A percentile compares a stretch with the other conserved stretches of the same genome.
phyloP scores from a whole-genome alignment of 495 filamentous ascomycete species.

The Aspergillus saccharolyticus region DNA sequence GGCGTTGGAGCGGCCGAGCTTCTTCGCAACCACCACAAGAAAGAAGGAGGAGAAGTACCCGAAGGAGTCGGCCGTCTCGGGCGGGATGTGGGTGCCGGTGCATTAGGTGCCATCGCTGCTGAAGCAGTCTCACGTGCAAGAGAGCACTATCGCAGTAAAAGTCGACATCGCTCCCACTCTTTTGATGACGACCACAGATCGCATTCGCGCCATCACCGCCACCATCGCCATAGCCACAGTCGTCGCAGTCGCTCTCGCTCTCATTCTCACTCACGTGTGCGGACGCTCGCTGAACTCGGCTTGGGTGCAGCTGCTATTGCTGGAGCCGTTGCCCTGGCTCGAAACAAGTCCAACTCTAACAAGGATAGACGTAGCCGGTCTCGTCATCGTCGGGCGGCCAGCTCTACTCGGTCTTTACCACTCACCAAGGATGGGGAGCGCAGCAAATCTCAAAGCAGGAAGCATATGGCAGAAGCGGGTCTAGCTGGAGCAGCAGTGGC shows the following conservation, averaged over 20 bases:
- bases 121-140: slow-evolving; percentile 69
- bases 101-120: slow-evolving; percentile 75
- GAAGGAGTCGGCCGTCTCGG: slow-evolving; percentile 57
- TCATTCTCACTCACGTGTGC: slow-evolving; percentile 51
- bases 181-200: slow-evolving; percentile 46
- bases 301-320: slow-evolving; percentile 79
- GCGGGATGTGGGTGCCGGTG: slow-evolving; percentile 74
- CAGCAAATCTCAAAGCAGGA: slow-evolving; percentile 58
- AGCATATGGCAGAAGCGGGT: slow-evolving; percentile 71
- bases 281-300: slow-evolving; percentile 65
- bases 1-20: slow-evolving; percentile 74
- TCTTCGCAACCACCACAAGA: slow-evolving; percentile 61
- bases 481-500: slow-evolving; percentile 73
- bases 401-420: slow-evolving; percentile 27
- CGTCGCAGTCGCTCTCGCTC: slow-evolving; percentile 45
- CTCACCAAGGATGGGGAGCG: slow-evolving; percentile 40
- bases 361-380: slow-evolving; percentile 68
- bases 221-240: slow-evolving; percentile 33
- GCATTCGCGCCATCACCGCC: slow-evolving; percentile 36
- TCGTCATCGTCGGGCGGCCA: slow-evolving; percentile 55
- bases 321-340: slow-evolving; percentile 71
- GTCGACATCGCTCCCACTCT: slow-evolving; percentile 44
- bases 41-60: slow-evolving; percentile 53
- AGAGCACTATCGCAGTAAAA: slow-evolving; percentile 64
- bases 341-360: slow-evolving; percentile 60